Evolutionary conservation across 2,329 filamentous ascomycete genomes (phyloP), one percentile per base, ranked within the genome.

Genomic region (Massarina eburnea): DNA sequence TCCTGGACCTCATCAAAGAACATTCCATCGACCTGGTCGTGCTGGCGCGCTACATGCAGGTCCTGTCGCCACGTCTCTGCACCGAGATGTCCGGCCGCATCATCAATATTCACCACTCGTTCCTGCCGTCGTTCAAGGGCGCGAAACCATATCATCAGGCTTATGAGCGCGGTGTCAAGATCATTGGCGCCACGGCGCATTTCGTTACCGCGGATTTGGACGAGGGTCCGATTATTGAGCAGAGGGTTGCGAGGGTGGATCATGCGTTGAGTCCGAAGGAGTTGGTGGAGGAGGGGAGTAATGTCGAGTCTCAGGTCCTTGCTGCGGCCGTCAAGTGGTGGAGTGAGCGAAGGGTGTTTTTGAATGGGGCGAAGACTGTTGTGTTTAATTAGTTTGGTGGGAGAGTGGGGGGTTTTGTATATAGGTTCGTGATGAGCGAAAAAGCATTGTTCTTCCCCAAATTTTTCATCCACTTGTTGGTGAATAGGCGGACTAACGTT

Each of bases 51-150:
- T 94, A 94, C 74, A 94, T 94, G 89, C 89, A 94, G 74, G 87
- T 94, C 24, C 78, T 94, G 9, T 88, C 84, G 18, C 88, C 88
- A 0, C 80, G 73, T 8, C 76, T 94, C 32, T 94, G 89, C 74
- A 73, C 79, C 46, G 87, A 82, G 59, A 91, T 94, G 88, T 86
- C 83, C 40, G 89, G 89, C 47, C 84, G 83, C 67, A 94, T 94
- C 74, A 92, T 94, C 85, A 94, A 94, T 75, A 92, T 94, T 71
- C 89, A 94, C 74, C 89, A 94, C 75, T 86, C 82, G 57, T 94
- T 94, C 81, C 70, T 94, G 78, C 89, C 89, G 0, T 85, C 81
- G 8, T 94, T 94, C 81, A 94, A 94, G 79, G 89, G 89, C 50
- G 89, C 89, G 22, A 90, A 89, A 73, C 89, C 89, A 3, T 94